A percentile compares a stretch with the other conserved stretches of the same genome.
Conservation (phyloP, 495 filamentous ascomycete genomes). For the Tetracladium setigerum region DNA sequence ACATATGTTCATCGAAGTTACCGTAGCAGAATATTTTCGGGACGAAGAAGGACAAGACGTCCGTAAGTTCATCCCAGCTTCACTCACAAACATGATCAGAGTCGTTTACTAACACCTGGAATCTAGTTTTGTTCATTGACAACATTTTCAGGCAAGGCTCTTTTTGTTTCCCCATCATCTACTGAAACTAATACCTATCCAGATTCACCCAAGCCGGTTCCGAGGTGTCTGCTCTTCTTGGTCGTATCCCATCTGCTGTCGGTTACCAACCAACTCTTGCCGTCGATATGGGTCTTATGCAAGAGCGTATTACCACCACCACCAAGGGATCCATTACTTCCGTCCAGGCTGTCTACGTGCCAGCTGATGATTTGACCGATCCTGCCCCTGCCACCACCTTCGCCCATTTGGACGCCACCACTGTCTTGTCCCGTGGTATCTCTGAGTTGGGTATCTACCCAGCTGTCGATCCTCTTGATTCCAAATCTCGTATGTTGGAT, state of each 20-base stretch:
- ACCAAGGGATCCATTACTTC: constrained; percentile 99
- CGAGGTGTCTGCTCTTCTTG: constrained; percentile 97
- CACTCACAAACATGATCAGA: too few relatives aligned
- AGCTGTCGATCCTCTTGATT: constrained; percentile 98
- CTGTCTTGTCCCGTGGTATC: constrained; percentile 99
- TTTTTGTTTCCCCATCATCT: too few relatives aligned
- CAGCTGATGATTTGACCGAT: constrained; percentile 99
- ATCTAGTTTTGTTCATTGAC: constrained; percentile 68
- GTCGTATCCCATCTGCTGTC: constrained; percentile 99
- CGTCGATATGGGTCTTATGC: constrained; percentile 99
- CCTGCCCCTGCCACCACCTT: constrained; percentile 99
- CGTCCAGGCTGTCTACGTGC: constrained; percentile 99
- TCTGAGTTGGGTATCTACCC: constrained; percentile 99
- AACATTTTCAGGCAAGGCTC: constrained; percentile 99
- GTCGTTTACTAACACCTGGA: too few relatives aligned
- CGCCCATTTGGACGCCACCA: constrained; percentile 99
- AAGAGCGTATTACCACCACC: constrained; percentile 99
- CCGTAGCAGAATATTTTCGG: constrained; percentile 94
- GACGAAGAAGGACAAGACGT: constrained; percentile 97
- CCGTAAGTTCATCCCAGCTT: too few relatives aligned
- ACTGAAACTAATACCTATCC: too few relatives aligned
- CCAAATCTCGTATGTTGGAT: constrained; percentile 99
- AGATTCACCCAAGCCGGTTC: constrained; percentile 99
- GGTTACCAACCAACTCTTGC: constrained; percentile 99
- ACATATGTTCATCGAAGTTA: too few relatives aligned